Conservation (phyloP, 129 eudicot species). For the Erigeron canadensis region DNA sequence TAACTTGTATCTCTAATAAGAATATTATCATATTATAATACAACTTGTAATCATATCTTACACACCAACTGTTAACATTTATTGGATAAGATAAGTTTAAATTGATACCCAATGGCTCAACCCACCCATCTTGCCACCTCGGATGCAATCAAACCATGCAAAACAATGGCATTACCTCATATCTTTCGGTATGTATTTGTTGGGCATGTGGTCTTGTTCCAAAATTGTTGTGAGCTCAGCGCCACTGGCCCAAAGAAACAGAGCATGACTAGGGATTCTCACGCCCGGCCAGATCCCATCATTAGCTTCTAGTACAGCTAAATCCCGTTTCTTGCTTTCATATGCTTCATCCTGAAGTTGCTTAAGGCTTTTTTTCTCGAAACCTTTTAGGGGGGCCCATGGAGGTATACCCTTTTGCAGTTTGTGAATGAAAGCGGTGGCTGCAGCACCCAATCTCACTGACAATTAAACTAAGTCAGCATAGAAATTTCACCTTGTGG, state of each 20-base stretch:
- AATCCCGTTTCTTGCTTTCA: conserved; percentile 85
- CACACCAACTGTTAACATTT: background rate
- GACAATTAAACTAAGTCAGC: conserved; percentile 23
- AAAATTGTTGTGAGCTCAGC: conserved; percentile 74
- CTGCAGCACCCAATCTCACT: conserved; percentile 87
- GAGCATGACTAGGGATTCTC: conserved; percentile 78
- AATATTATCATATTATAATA: background rate
- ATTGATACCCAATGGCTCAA: background rate
- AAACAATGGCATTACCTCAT: conserved; percentile 50
- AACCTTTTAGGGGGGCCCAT: conserved; percentile 88
- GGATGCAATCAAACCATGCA: background rate
- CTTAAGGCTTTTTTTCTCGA: conserved; percentile 67
- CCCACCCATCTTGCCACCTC: background rate
- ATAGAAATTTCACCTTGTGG: background rate
- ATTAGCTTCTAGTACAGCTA: conserved; percentile 89
- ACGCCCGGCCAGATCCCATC: conserved; percentile 95
- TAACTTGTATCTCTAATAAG: too few relatives aligned
- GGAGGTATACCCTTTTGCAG: conserved; percentile 87
- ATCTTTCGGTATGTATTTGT: conserved; percentile 74
- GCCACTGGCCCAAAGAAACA: conserved; percentile 97
- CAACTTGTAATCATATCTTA: background rate
- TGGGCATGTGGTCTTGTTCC: conserved; percentile 93
- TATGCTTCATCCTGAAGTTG: conserved; percentile 86
- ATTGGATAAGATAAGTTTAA: background rate
- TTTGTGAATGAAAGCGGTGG: conserved; percentile 79